Conservation (phyloP, 2,329 filamentous ascomycete species). For the Xylaria multiplex region DNA sequence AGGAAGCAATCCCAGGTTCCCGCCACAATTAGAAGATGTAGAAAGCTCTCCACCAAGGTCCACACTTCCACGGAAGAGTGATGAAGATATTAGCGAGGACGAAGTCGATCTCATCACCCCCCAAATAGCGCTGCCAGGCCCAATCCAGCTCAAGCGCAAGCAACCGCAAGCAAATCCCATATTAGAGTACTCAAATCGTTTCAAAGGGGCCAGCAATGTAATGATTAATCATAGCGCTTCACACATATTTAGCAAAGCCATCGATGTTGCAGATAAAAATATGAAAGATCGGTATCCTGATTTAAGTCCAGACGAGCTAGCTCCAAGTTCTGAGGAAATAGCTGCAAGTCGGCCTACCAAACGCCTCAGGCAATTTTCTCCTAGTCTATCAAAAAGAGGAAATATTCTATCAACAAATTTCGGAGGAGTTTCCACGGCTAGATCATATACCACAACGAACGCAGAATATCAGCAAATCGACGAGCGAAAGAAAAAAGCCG, state of each 20-base stretch:
- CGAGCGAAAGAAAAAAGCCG: constrained; percentile 18
- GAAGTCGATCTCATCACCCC: constrained; percentile 29
- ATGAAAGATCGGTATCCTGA: constrained; percentile 4
- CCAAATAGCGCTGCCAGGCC: neutral
- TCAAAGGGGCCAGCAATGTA: neutral
- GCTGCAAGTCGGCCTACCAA: constrained; percentile 29
- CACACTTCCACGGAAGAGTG: neutral
- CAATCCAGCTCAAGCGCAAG: constrained; percentile 1
- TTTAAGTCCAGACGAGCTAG: constrained; percentile 43
- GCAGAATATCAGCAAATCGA: neutral
- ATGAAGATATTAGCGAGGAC: constrained; percentile 27
- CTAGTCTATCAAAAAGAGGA: constrained; percentile 42
- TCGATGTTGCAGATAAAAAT: constrained; percentile 33
- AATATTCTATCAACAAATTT: constrained; percentile 42
- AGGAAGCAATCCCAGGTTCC: neutral
- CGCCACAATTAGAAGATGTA: neutral
- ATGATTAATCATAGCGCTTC: neutral
- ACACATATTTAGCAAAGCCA: constrained; percentile 20
- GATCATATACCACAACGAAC: constrained; percentile 1
- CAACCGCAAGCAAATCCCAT: constrained; percentile 9
- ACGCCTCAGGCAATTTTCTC: constrained; percentile 29
- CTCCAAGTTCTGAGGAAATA: constrained; percentile 34
- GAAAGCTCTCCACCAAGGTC: neutral
- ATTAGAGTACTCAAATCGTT: constrained; percentile 7
- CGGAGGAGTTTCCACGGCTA: neutral